phyloP scores from a whole-genome alignment of 306 rosid species.

The Pterocarpus santalinus region DNA sequence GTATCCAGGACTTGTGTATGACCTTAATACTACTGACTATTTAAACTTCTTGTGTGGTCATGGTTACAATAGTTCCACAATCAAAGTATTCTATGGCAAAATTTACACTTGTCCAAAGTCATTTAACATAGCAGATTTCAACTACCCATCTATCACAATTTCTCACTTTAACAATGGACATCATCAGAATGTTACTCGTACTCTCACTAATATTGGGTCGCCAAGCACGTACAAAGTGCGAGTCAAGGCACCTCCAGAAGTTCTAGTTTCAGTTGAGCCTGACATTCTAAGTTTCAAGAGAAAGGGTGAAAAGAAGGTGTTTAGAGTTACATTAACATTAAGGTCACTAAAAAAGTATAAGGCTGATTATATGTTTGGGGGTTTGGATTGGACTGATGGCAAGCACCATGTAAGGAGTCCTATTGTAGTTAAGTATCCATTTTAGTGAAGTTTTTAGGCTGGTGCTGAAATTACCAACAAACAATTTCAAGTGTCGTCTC shows the following conservation, averaged over 20 bases:
- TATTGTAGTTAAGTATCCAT: constrained; percentile 37
- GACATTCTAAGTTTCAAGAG: constrained; percentile 37
- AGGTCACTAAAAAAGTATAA: neutral
- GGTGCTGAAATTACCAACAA: neutral
- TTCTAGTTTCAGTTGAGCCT: too few species aligned
- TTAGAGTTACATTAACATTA: constrained; percentile 45
- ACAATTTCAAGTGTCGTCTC: neutral
- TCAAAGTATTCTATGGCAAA: constrained; percentile 43
- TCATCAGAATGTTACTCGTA: constrained; percentile 52
- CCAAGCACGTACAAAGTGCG: constrained; percentile 48
- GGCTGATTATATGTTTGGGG: constrained; percentile 45
- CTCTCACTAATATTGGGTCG: constrained; percentile 63
- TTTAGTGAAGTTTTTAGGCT: neutral
- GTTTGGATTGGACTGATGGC: constrained; percentile 57
- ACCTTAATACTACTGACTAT: constrained; percentile 53
- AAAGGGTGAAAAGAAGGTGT: constrained; percentile 61
- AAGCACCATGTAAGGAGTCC: constrained; percentile 57
- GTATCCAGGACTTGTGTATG: constrained; percentile 75
- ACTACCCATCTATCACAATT: constrained; percentile 70
- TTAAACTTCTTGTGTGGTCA: constrained; percentile 66
- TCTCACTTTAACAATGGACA: neutral
- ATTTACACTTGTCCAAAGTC: constrained; percentile 50
- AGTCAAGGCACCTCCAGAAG: too few species aligned
- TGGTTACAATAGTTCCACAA: constrained; percentile 49
- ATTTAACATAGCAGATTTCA: constrained; percentile 55